Evolutionary conservation across 139 green algal species (phyloP), one percentile per base, ranked within the genome.

Genomic region (Tetratostichococcus sp.): DNA sequence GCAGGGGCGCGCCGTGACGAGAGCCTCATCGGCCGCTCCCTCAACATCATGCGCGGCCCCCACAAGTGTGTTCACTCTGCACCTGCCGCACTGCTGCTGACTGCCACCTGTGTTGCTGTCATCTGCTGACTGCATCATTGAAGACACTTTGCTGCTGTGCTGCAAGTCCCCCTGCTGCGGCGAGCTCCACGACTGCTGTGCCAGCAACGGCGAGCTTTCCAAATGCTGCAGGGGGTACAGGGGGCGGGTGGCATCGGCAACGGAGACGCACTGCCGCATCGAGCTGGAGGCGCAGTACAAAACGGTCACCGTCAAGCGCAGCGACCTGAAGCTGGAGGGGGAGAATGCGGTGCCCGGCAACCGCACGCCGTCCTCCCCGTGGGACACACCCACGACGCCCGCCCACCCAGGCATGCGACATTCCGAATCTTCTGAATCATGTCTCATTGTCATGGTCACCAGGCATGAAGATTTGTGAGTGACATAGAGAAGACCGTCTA

Each of bases 261-360:
- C 91, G 4, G 85, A 80, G 28, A 94, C 90, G 23, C 90, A 94
- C 57, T 82, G 92, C n/a, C 84, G 89, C 1, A 69, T 91, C 33
- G 93, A 97, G 91, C 79, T 97, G 70, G 92, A 97, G 70, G 95
- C 93, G 3, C 87, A 94, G 84, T 91, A 89, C 75, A 88, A 88
- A 58, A 88, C 86, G 4, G 88, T 97, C 0, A 97, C 87, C 8
- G 86, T 97, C 5, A 71, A 75, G 50, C 83, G 82, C 43, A 58
- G 75, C 14, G 67, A 85, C 42, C 79, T 94, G 32, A 43, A 74
- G 3, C 16, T 73, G 21, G 77, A 78, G 66, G 80, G 79, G 1
- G 74, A 57, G 35, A 77, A 71, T 30, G 58, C 39, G 62, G 8
- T 43, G 26, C 17, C 50, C 50, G 50, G 50, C 50, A 62, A 26